Evolutionary conservation across 495 filamentous ascomycete genomes (phyloP), one percentile per base, ranked within the genome.

Genomic region (Physcia stellaris): DNA sequence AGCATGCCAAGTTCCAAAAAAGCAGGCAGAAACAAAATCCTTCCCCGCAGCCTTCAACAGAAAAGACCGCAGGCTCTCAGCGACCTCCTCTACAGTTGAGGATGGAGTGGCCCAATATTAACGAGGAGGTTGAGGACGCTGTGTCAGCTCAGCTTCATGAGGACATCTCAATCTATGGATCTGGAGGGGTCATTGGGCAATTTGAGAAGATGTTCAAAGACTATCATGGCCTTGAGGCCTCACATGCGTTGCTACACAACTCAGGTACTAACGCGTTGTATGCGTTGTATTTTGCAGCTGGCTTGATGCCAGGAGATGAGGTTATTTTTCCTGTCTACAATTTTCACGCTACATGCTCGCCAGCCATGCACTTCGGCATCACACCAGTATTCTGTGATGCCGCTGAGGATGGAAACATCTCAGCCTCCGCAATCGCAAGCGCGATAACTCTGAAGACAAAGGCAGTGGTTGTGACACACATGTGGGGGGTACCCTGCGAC

Each of bases 251-350:
- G 13, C 20, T 35, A 18, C 30, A 24, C 32, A 42, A 42, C 15
- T 41, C 28, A 12, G 38, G 38, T 22, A 41, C 38, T 9, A 41
- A 41, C 24, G 38, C 38, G 12, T 18, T 41, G 17, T 29, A 41
- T 32, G 39, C 30, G 13, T 15, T 35, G 28, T 35, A 35, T 24
- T 35, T 24, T 18, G 39, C 39, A 21, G 18, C 20, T 4, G 21
- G 21, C 9, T 26, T 42, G 21, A 13, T 24, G 30, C 39, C 39
- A 10, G 39, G 31, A 3, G 39, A 42, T 16, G 39, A 42, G 20
- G 32, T 42, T 6, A 35, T 35, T 35, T 42, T 35, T 21, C 39
- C 39, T 4, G 39, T 42, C 30, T 35, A 42, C n/a, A 42, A 29
- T 21, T 42, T 42, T 20, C 32, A 30, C 27, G 39, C 39, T 24